phyloP scores from a whole-genome alignment of 208 protist species.

The Wallacemonas sp. region DNA sequence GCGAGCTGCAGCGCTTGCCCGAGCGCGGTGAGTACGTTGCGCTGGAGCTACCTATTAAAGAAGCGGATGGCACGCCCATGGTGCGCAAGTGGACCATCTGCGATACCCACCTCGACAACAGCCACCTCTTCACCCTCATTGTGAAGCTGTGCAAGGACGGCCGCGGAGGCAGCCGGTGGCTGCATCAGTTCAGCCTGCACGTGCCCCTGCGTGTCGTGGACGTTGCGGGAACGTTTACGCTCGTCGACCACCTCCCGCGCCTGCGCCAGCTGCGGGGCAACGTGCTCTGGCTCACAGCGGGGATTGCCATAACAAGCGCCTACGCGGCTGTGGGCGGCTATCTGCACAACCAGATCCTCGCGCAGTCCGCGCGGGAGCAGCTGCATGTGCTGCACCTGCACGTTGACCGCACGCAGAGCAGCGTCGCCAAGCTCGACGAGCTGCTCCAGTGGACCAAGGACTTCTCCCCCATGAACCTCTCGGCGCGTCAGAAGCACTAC shows the following conservation, averaged over 20 bases:
- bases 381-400: constrained; percentile 83
- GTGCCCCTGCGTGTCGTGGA: constrained; percentile 45
- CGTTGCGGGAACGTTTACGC: constrained; percentile 70
- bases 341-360: constrained; percentile 30
- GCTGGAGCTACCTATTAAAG: constrained; percentile 33
- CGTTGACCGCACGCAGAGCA: constrained; percentile 45
- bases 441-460: constrained; percentile 38
- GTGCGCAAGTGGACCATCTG: constrained; percentile 72
- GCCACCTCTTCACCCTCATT: constrained; percentile 67
- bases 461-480: constrained; percentile 9
- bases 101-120: constrained; percentile 37
- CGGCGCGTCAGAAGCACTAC: constrained; percentile 13
- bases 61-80: constrained; percentile 21
- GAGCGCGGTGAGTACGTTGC: constrained; percentile 71
- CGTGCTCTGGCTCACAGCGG: constrained; percentile 78
- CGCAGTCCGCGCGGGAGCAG: constrained; percentile 24
- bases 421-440: constrained; percentile 51
- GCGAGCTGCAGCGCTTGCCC: constrained; percentile 8
- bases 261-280: constrained; percentile 45
- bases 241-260: constrained; percentile 49
- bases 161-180: constrained; percentile 59
- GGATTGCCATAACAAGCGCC: constrained; percentile 67
- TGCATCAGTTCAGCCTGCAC: constrained; percentile 55
- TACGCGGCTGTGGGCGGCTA: constrained; percentile 49
- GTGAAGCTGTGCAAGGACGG: constrained; percentile 50